phyloP scores from a whole-genome alignment of 305 asterid species.

The Nicotiana rustica region DNA sequence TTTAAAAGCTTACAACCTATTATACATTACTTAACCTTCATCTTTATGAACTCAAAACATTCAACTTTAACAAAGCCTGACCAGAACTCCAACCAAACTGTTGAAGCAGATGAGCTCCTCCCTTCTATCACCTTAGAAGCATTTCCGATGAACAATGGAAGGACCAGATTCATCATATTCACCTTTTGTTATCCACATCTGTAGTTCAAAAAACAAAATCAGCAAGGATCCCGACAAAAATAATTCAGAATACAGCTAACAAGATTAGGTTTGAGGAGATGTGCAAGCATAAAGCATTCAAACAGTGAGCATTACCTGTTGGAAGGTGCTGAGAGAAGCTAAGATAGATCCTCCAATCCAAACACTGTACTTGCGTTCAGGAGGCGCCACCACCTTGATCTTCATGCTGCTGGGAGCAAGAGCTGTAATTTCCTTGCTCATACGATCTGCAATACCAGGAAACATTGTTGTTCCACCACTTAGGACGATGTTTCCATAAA shows the following conservation, averaged over 20 bases:
- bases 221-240: not conserved
- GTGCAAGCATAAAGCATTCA: no score
- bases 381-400: constrained; percentile 39
- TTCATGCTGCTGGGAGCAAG: constrained; percentile 36
- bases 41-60: constrained; percentile 28
- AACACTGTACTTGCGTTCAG: constrained; percentile 38
- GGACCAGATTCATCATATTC: constrained; percentile 48
- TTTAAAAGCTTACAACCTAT: constrained; percentile 29
- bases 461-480: constrained; percentile 45
- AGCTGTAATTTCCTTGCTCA: constrained; percentile 43
- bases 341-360: constrained; percentile 37
- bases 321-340: constrained; percentile 42
- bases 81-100: constrained; percentile 19
- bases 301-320: constrained; percentile 34
- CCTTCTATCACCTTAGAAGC: constrained; percentile 39
- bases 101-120: constrained; percentile 10
- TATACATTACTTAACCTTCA: constrained; percentile 9
- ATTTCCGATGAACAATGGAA: constrained; percentile 48
- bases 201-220: constrained; percentile 32
- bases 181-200: constrained; percentile 52
- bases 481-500: constrained; percentile 36
- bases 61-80: constrained; percentile 25
- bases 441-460: constrained; percentile 42
- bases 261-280: not conserved
- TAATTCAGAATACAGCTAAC: not conserved